Evolutionary conservation across 208 protist genomes (phyloP).

Genomic region (Trichomonas vaginalis): DNA sequence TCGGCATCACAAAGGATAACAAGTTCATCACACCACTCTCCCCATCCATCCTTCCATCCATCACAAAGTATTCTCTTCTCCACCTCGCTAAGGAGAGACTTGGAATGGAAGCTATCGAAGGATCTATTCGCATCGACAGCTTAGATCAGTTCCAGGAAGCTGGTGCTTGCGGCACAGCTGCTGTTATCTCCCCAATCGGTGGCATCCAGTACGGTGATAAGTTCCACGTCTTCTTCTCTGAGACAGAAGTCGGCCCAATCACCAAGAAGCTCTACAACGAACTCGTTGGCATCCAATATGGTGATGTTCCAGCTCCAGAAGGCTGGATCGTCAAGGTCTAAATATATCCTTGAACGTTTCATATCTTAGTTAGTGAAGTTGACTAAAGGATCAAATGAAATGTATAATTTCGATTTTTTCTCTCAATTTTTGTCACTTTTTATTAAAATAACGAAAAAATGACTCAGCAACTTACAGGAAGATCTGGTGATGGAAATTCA

Average conservation of each 20-base stretch:
- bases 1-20: slow-evolving; percentile 59
- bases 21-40: slow-evolving; percentile 73
- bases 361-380: no score
- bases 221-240: slow-evolving; percentile 18
- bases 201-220: slow-evolving; percentile 25
- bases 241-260: slow-evolving; percentile 17
- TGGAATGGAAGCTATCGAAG: slow-evolving; percentile 63
- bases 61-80: slow-evolving; percentile 82
- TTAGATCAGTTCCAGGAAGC: slow-evolving; percentile 45
- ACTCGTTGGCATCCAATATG: slow-evolving; percentile 28
- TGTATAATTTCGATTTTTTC: no score
- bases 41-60: slow-evolving; percentile 73
- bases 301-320: slow-evolving; percentile 19
- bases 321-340: not conserved
- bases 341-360: no score
- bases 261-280: slow-evolving; percentile 22
- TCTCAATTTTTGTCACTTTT: no score
- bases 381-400: no score
- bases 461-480: not conserved
- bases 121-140: slow-evolving; percentile 57
- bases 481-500: not conserved
- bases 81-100: slow-evolving; percentile 53
- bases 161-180: slow-evolving; percentile 29
- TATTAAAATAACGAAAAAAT: no score
- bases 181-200: slow-evolving; percentile 23